Conservation (phyloP, 495 filamentous ascomycete genomes). For the Penicillium subrubescens region DNA sequence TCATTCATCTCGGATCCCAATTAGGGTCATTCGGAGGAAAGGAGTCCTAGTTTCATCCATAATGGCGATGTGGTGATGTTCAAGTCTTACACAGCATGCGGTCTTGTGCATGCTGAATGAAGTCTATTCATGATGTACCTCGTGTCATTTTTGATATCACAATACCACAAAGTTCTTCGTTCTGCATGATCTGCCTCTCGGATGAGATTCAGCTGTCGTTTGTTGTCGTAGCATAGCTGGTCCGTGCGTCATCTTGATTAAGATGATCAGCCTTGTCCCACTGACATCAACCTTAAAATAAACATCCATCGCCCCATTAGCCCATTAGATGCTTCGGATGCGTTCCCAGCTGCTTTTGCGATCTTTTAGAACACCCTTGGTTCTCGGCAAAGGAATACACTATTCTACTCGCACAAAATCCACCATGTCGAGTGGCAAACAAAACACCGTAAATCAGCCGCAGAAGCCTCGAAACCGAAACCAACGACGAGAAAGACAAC, state of each 20-base stretch:
- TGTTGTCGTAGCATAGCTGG: neutral
- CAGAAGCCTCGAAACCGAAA: conserved; percentile 8
- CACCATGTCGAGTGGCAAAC: conserved; percentile 20
- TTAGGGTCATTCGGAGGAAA: neutral
- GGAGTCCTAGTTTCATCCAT: neutral
- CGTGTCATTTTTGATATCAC: neutral
- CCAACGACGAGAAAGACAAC: conserved; percentile 29
- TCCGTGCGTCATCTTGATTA: conserved; percentile 2
- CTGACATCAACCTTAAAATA: neutral
- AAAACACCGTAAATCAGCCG: conserved; percentile 1
- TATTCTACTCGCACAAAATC: conserved; percentile 4
- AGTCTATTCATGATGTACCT: neutral
- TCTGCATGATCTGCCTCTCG: neutral
- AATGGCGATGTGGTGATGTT: neutral
- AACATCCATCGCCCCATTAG: neutral
- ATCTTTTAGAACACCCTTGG: neutral
- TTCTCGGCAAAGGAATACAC: neutral
- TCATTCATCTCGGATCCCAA: neutral
- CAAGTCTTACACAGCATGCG: neutral
- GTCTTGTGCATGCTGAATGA: neutral
- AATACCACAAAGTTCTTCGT: neutral
- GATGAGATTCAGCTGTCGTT: neutral
- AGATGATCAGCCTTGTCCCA: neutral
- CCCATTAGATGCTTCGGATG: neutral
- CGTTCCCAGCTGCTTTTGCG: neutral